A percentile compares a stretch with the other conserved stretches of the same genome.
Evolutionary conservation across 345 rosid species (phyloP).

Genomic region (Populus ilicifolia): DNA sequence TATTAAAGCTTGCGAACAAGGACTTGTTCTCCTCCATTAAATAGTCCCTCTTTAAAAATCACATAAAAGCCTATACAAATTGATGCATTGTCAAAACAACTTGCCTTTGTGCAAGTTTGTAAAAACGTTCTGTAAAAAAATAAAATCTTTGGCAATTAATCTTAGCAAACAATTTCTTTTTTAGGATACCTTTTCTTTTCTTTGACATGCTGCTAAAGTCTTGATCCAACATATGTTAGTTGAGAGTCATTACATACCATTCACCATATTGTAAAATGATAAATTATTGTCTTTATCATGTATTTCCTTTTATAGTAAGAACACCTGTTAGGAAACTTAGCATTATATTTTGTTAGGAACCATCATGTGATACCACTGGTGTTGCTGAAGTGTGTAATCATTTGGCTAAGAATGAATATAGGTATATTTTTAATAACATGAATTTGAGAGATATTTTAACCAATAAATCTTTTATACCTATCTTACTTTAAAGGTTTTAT

Average conservation of each 20-base stretch:
- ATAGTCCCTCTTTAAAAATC: constrained; percentile 28
- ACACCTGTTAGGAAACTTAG: constrained; percentile 52
- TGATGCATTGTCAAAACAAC: constrained; percentile 30
- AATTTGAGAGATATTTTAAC: constrained; percentile 27
- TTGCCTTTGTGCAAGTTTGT: constrained; percentile 26
- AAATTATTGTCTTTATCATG: constrained; percentile 36
- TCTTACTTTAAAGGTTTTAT: constrained; percentile 61
- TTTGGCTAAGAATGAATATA: constrained; percentile 53
- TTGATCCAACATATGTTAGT: not conserved
- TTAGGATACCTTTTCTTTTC: constrained; percentile 33
- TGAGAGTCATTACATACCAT: not conserved
- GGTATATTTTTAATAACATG: constrained; percentile 45
- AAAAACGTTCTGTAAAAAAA: constrained; percentile 43
- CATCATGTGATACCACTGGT: constrained; percentile 73
- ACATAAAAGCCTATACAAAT: constrained; percentile 42
- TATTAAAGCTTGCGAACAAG: constrained; percentile 32
- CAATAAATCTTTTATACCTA: constrained; percentile 43
- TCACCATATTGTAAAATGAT: constrained; percentile 15
- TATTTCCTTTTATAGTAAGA: constrained; percentile 46
- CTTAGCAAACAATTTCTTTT: constrained; percentile 41
- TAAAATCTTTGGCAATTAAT: constrained; percentile 37
- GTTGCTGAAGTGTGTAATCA: constrained; percentile 56
- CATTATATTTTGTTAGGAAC: constrained; percentile 51
- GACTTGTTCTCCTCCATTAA: constrained; percentile 19
- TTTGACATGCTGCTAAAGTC: not conserved